phyloP scores from a whole-genome alignment of 768 basidiomycete species.

The Phlebiopsis flavidoalba region DNA sequence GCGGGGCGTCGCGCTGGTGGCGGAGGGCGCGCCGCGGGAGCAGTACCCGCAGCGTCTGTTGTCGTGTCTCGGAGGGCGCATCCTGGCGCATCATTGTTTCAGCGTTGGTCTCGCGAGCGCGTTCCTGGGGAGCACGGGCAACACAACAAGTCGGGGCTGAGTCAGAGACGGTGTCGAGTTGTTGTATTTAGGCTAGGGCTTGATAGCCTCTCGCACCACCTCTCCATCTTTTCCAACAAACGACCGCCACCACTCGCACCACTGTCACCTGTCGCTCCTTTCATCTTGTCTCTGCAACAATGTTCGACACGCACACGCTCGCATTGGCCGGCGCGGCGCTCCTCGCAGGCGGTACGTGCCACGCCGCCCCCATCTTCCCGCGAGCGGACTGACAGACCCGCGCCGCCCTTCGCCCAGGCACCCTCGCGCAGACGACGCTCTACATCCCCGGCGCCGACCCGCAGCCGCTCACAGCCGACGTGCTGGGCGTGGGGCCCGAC shows the following conservation, averaged over 20 bases:
- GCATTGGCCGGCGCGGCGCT: background rate
- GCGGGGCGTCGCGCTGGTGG: background rate
- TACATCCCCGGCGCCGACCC: conserved; percentile 42
- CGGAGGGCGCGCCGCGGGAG: no score
- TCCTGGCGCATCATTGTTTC: no score
- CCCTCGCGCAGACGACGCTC: conserved; percentile 32
- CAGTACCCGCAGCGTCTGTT: background rate
- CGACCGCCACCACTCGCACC: no score
- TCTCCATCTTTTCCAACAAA: background rate
- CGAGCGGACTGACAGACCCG: background rate
- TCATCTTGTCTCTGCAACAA: background rate
- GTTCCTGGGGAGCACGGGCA: background rate
- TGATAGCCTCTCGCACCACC: background rate
- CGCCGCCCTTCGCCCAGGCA: conserved; percentile 13
- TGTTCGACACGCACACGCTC: background rate
- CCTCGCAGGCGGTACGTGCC: background rate
- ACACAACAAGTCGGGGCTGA: background rate
- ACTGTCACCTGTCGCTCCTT: background rate
- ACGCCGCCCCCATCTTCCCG: background rate
- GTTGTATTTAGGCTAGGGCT: background rate
- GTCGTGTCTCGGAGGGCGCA: background rate
- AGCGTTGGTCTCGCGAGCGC: background rate
- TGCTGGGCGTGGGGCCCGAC: conserved; percentile 35
- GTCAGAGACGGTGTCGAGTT: background rate
- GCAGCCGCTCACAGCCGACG: conserved; percentile 37